Base-by-base conservation (phyloP, 495 filamentous ascomycete genomes). In the Parmelia sp. region DNA sequence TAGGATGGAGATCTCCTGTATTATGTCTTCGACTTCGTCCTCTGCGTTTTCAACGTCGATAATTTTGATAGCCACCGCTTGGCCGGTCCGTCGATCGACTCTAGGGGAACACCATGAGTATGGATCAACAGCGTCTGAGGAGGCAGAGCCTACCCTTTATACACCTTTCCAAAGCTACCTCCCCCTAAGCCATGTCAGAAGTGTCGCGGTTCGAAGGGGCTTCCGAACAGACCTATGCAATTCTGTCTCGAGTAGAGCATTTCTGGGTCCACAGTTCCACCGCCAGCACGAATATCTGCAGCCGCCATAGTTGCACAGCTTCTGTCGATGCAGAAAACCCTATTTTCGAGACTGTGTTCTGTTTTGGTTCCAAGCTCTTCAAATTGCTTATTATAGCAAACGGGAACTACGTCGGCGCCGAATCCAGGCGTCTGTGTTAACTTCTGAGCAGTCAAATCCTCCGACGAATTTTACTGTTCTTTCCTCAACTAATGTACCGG, bases 1-100 rank as follows among this genome's bases (percentile, higher is more conserved):
- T 57, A 99, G 80, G 67, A 99, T 96, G 39, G 91, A 88, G 68
- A 99, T 97, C 74, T 99, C 94, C 70, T 96, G 91, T 70, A 97
- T 96, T 71, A 99, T 97, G 75, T 99, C 94, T 74, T 96, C 91
- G 57, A 99, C 94, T 74, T 99, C 94, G 71, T 99, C 94, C 75
- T 97, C 94, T 71, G 92, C 94, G 74, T 91, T 94, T 75, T 99
- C 94, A 67, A 99, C 92, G 70, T 99, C 94, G 73, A 99, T 97
- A 66, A 96, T 82, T 73, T 97, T 99, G 77, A 96, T 96, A 27
- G 92, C 92, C 17, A 96, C 91, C 17, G 90, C 84, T 73, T 91
- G 86, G 55, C 91, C 91, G 17, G 88, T 92, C 4, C 87, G 83
- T 70, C 88, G 90, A 75, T 96, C 90, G 57, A 96, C 87, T 31